Conservation (phyloP, 2,329 filamentous ascomycete genomes). For the Zymoseptoria pseudotritici region DNA sequence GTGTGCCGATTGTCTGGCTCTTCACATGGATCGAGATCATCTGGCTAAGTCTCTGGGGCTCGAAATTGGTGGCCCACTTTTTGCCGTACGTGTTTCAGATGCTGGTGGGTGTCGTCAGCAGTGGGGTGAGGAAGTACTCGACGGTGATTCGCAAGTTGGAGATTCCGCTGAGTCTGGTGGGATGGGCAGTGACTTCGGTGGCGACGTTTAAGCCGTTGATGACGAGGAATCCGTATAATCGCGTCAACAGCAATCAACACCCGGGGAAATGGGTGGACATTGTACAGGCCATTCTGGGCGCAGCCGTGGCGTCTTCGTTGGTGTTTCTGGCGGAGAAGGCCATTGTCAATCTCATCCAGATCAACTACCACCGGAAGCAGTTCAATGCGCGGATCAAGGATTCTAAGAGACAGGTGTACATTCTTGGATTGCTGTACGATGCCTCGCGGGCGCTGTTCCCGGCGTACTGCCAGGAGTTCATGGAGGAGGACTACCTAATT, state of each 20-base stretch:
- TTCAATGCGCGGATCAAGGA: conserved; percentile 78
- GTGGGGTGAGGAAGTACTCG: conserved; percentile 57
- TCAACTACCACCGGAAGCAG: conserved; percentile 77
- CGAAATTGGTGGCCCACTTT: conserved; percentile 53
- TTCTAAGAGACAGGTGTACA: conserved; percentile 76
- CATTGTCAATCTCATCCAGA: conserved; percentile 73
- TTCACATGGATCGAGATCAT: conserved; percentile 59
- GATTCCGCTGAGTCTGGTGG: conserved; percentile 53
- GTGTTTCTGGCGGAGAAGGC: conserved; percentile 71
- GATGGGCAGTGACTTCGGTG: conserved; percentile 53
- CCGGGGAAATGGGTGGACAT: conserved; percentile 45
- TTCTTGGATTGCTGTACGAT: conserved; percentile 81
- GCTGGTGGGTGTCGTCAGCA: conserved; percentile 55
- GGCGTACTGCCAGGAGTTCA: conserved; percentile 83
- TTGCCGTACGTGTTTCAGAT: conserved; percentile 55
- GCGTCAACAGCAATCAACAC: conserved; percentile 6
- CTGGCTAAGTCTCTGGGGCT: conserved; percentile 57
- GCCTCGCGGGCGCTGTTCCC: conserved; percentile 84
- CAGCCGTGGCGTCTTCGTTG: conserved; percentile 59
- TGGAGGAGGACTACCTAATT: conserved; percentile 86
- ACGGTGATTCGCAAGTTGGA: conserved; percentile 52
- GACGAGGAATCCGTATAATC: conserved; percentile 29
- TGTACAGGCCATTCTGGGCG: conserved; percentile 58
- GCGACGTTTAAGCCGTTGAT: conserved; percentile 52
- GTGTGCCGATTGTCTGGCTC: conserved; percentile 52